Evolutionary conservation across 768 basidiomycete species (phyloP), one percentile per base, ranked within the genome.

Genomic region (Stropharia rugosoannulata): DNA sequence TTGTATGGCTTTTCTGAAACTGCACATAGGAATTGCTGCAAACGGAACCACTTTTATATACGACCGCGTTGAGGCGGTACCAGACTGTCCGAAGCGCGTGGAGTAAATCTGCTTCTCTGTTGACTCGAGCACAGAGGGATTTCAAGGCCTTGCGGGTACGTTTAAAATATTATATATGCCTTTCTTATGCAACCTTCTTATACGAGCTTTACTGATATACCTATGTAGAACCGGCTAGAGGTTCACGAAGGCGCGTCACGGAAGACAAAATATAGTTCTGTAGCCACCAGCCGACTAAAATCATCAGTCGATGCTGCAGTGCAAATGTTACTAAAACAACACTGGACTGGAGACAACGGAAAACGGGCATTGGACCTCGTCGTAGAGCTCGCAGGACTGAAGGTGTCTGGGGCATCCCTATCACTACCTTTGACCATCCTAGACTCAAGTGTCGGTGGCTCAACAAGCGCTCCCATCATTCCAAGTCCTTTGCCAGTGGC

Each of bases 401-500:
- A 59, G 35, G 40, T 52, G 6, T 40, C 43, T 22, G 19, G 49
- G 1, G 44, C 39, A 16, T 27, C 22, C 32, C 22, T 35, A 9
- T 32, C 25, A 11, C 27, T 29, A 22, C 10, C 45, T 29, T 25
- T 29, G 27, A 7, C 3, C 6, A n/a, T 18, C 32, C 25, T 7
- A 38, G 37, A 50, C 5, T 27, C 25, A 22, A 22, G 37, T 16
- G 3, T 22, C 27, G 29, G 45, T 38, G 27, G 27, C 5, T 2
- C 18, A 40, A 36, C 45, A 39, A 32, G 16, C 1, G 19, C 51
- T 36, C 5, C 38, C 6, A 32, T 35, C 27, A 18, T 35, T 7
- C 59, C 62, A 29, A n/a, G 56, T 10, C 68, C 70, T 32, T 70
- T 78, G 10, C 79, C 78, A 2, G 66, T 79, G 22, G 76, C 79